Base-by-base conservation (phyloP, 768 basidiomycete species). In the Psilocybe cubensis region DNA sequence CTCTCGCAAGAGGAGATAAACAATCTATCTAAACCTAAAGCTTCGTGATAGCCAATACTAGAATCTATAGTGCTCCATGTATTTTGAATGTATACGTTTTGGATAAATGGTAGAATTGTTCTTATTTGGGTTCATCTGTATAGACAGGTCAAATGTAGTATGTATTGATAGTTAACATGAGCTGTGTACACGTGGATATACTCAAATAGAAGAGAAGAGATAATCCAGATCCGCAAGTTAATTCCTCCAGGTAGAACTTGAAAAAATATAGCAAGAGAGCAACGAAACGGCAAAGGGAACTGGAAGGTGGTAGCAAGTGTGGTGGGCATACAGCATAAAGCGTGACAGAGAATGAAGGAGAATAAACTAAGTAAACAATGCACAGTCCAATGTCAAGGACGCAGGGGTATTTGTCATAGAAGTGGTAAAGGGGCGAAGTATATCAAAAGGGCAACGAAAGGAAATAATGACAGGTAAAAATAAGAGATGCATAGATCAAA, bases 1-100 rank as follows among this genome's bases (percentile, higher is more conserved):
- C 72, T 98, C 46, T 83, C 92, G 0, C 75, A 91, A 61, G 84
- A 86, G 45, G 89, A 97, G 58, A 88, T 98, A 10, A 88, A 92
- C 21, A 79, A 71, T 27, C 78, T 96, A 60, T 72, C 58, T 11
- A 57, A 62, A 57, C 48, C 60, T 38, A 66, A 61, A 54, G 48
- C 47, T 23, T 57, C 56, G 38, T 61, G 40, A 59, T 33, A n/a
- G n/a, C n/a, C 42, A 25, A 7, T 42, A 9, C 11, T 35, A 29
- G 12, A 44, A 44, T 45, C 33, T 50, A 17, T 9, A 27, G 24
- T 27, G 40, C 17, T 17, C 25, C n/a, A 40, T 56, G 38, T 48
- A 29, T 29, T 31, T 28, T 48, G 46, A 48, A 24, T 48, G 28
- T 18, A n/a, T 5, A 12, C n/a, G 14, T 18, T 48, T 48, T 48